Evolutionary conservation across 495 filamentous ascomycete species (phyloP), one percentile per base, ranked within the genome.

Genomic region (Penicillium desertorum): DNA sequence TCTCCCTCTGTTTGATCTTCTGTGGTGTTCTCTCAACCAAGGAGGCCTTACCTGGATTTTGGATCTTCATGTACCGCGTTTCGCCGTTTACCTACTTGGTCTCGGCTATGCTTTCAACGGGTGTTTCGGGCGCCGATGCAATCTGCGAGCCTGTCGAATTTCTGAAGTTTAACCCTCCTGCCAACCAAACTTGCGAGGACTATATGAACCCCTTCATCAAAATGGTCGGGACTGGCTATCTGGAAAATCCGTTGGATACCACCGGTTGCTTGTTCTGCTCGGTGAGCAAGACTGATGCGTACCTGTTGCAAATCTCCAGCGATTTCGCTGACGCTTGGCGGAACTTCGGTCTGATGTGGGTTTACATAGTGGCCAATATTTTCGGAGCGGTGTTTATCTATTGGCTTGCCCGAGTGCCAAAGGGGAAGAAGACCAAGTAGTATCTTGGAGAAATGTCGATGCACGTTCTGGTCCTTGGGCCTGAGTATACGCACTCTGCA

Each of bases 61-160:
- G 88, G 88, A 88, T 89, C 64, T 91, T 91, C 76, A 88, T 91
- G 85, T 90, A 91, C 70, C 85, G 86, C 41, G 77, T 89, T 58
- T 88, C 85, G 3, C 88, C 89, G 9, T 84, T 91, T 60, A 88
- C 84, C 0, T 91, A 92, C 55, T 73, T 89, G 2, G 81, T 91
- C 11, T 79, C 75, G 20, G 83, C 79, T 20, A 83, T 90, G 76
- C 57, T 90, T 23, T 81, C 86, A 0, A 79, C 78, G 0, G 82
- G 76, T 36, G 76, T 90, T 6, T 82, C 83, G 29, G 84, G 86
- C 51, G 79, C 82, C 0, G 19, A 65, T 0, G 82, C 85, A 3
- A 16, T 62, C 12, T 92, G 88, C 68, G 74, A 82, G 32, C 29
- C 53, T 1, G 78, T 83, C 58, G 88, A 92, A 66, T 77, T 71